Base-by-base conservation (phyloP, 2,329 filamentous ascomycete genomes). In the Microdochium bolleyi region DNA sequence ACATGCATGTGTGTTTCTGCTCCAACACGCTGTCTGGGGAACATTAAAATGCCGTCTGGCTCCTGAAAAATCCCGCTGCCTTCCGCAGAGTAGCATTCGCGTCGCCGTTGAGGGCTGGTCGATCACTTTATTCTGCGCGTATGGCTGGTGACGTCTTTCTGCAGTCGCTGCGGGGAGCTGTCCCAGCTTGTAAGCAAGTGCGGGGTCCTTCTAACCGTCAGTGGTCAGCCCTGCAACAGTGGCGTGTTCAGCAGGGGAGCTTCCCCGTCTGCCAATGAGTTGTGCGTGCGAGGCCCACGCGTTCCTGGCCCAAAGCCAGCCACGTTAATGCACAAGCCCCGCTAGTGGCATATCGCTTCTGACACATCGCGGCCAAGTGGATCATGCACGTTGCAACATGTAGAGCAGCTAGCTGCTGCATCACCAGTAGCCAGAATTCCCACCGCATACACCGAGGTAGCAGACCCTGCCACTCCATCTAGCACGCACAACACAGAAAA, bases 401-500 rank as follows among this genome's bases (percentile, higher is more conserved):
- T 5, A 30, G 5, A 5, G 27, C 27, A 30, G 27, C 37, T 14
- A 14, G 19, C 37, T 41, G 16, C 37, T 16, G 4, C 37, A 19
- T 14, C 37, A 41, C 37, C n/a, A n/a, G n/a, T n/a, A n/a, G 16
- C 16, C 30, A 16, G 9, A 34, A 16, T 41, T 41, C 11, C 37
- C 7, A n/a, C 11, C 37, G 41, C 41, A 21, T 19, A 46, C 41
- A 7, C 41, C 14, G 16, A 16, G 41, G 51, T 49, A 44, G 48
- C 38, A n/a, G n/a, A n/a, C n/a, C n/a, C n/a, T n/a, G n/a, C n/a
- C n/a, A n/a, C n/a, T n/a, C n/a, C n/a, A n/a, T n/a, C 46, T 41
- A 16, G 14, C 38, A 49, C 51, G 52, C 25, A 50, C 38, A 50
- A 25, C 14, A 30, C 44, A 13, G n/a, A 52, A 49, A 67, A 57